Percentiles rank a stretch among this genome's conserved stretches.
Evolutionary conservation across 2,329 filamentous ascomycete genomes (phyloP).

Genomic region (Penicillium sp.): DNA sequence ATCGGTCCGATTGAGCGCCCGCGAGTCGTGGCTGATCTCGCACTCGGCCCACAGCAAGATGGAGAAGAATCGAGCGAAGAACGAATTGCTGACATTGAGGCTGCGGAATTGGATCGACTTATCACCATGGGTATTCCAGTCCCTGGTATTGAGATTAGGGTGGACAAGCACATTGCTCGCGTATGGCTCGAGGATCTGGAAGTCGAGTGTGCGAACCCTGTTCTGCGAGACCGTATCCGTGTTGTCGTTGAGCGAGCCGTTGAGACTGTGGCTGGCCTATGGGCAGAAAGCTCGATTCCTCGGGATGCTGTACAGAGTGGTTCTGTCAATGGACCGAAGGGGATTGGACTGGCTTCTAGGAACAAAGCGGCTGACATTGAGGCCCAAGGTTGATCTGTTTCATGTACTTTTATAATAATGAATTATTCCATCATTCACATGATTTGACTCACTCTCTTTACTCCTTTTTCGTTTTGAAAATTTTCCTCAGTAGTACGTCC

Average conservation of each 20-base stretch:
- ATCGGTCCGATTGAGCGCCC: constrained; percentile 72
- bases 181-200: constrained; percentile 92
- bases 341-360: constrained; percentile 16
- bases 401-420: constrained; percentile 2
- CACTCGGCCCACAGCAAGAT: constrained; percentile 18
- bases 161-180: constrained; percentile 82
- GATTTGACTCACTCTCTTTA: neutral
- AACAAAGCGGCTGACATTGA: constrained; percentile 28
- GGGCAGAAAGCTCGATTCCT: constrained; percentile 36
- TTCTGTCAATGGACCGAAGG: constrained; percentile 16
- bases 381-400: constrained; percentile 22
- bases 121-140: constrained; percentile 86
- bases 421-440: constrained; percentile 1
- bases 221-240: constrained; percentile 78
- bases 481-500: neutral
- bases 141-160: constrained; percentile 79
- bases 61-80: constrained; percentile 43
- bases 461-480: neutral
- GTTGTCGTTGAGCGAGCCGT: constrained; percentile 87
- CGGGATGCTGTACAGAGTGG: constrained; percentile 26
- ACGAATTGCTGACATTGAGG: constrained; percentile 55
- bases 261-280: constrained; percentile 77
- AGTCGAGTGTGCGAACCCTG: constrained; percentile 77
- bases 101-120: constrained; percentile 70
- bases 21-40: constrained; percentile 43